Conservation (phyloP, 2,329 filamentous ascomycete species). For the Amesomyces nigricolor region DNA sequence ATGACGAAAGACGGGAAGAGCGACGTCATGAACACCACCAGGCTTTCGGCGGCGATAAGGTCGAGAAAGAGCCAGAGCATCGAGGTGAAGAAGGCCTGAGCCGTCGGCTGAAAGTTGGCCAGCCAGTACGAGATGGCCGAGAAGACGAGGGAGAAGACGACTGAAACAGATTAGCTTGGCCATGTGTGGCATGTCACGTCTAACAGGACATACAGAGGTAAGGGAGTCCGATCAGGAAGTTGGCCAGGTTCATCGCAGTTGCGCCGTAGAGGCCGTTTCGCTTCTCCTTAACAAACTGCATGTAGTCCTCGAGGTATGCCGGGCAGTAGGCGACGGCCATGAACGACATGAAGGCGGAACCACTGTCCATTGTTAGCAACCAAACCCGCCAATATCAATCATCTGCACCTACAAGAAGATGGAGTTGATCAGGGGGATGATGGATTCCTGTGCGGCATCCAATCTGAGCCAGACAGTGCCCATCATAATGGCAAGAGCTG, state of each 20-base stretch:
- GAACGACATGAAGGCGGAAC: conserved; percentile 70
- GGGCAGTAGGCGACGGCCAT: conserved; percentile 84
- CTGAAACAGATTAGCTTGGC: conserved; percentile 26
- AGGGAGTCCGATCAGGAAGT: conserved; percentile 76
- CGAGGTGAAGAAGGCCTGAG: conserved; percentile 66
- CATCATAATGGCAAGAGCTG: conserved; percentile 73
- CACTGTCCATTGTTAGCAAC: conserved; percentile 47
- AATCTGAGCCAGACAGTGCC: conserved; percentile 81
- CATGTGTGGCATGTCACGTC: too few relatives aligned
- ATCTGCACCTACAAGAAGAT: conserved; percentile 43
- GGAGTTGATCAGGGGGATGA: conserved; percentile 77
- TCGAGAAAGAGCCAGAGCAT: conserved; percentile 83
- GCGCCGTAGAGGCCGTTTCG: conserved; percentile 77
- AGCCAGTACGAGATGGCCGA: conserved; percentile 75
- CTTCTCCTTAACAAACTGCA: conserved; percentile 69
- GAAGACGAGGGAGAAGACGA: conserved; percentile 71
- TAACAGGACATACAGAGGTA: conserved; percentile 54
- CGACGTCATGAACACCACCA: conserved; percentile 70
- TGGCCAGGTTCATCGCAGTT: conserved; percentile 65
- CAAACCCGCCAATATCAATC: not conserved
- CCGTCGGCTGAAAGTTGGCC: conserved; percentile 63
- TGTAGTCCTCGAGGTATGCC: conserved; percentile 71
- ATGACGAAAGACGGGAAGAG: conserved; percentile 77
- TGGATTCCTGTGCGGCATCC: conserved; percentile 60
- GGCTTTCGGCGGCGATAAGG: conserved; percentile 71